Conservation (phyloP, 2,329 filamentous ascomycete genomes). For the Bimuria novae-zelandiae region DNA sequence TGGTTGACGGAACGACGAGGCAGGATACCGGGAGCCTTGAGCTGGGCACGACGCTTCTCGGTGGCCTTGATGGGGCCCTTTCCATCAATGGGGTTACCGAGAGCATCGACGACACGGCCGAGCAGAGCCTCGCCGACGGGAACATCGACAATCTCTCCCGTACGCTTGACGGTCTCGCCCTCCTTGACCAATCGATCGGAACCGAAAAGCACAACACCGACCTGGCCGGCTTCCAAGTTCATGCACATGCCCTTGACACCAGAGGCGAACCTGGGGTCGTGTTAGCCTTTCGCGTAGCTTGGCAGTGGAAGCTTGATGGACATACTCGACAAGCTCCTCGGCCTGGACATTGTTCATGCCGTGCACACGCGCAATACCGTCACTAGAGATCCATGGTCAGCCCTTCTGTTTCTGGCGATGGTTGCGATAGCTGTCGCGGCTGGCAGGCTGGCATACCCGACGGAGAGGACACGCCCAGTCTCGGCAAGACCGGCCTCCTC, state of each 20-base stretch:
- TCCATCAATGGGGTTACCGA: conserved; percentile 99
- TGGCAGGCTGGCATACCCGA: conserved; percentile 76
- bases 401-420: conserved; percentile 22
- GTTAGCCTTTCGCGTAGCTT: conserved; percentile 33
- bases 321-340: conserved; percentile 99
- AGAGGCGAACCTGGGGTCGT: conserved; percentile 80
- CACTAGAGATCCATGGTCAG: conserved; percentile 65
- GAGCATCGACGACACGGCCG: conserved; percentile 96
- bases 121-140: conserved; percentile 92
- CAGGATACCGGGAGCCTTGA: conserved; percentile 98
- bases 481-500: conserved; percentile 96
- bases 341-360: conserved; percentile 99
- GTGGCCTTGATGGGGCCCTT: conserved; percentile 95
- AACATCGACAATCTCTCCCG: conserved; percentile 98
- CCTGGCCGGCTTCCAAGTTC: conserved; percentile 99
- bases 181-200: conserved; percentile 99
- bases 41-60: conserved; percentile 92
- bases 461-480: conserved; percentile 97
- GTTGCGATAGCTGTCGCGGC: conserved; percentile 28
- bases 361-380: conserved; percentile 99
- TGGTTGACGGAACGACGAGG: conserved; percentile 96
- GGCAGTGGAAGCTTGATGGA: conserved; percentile 37
- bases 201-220: conserved; percentile 99
- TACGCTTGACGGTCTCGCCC: conserved; percentile 99
- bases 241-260: conserved; percentile 99